Percentiles rank a stretch among this genome's conserved stretches.
Evolutionary conservation across 805 yeast species (phyloP).

Genomic region (Starmerella tilneyi): DNA sequence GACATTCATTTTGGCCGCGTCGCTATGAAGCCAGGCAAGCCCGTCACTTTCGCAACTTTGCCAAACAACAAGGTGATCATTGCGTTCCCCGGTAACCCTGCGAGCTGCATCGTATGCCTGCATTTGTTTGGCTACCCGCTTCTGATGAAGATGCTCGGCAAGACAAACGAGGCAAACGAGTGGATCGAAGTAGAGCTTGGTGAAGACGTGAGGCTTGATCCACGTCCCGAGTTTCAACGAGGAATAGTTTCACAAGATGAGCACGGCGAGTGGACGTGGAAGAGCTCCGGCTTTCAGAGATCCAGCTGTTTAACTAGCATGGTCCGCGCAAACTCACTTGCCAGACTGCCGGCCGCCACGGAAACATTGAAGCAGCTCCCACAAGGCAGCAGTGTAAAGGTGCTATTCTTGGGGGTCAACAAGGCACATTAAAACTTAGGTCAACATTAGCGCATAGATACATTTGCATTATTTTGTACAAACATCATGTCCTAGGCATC

Average conservation of each 20-base stretch:
- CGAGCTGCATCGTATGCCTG: constrained; percentile 42
- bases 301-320: constrained; percentile 42
- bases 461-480: too few relatives aligned
- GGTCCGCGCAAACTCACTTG: constrained; percentile 39
- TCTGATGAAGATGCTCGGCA: constrained; percentile 35
- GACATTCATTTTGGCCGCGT: constrained; percentile 45
- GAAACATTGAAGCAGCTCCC: constrained; percentile 6
- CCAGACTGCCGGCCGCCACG: constrained; percentile 35
- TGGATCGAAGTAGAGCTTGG: constrained; percentile 33
- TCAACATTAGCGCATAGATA: too few relatives aligned
- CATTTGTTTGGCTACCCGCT: constrained; percentile 40
- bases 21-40: constrained; percentile 52
- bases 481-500: too few relatives aligned
- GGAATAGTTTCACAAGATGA: constrained; percentile 31
- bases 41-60: constrained; percentile 46
- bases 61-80: constrained; percentile 33
- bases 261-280: constrained; percentile 31
- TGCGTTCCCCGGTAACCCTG: constrained; percentile 51
- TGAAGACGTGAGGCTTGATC: constrained; percentile 34
- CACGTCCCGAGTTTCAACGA: constrained; percentile 46
- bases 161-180: constrained; percentile 28
- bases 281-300: constrained; percentile 43
- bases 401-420: constrained; percentile 15
- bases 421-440: background rate
- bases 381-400: constrained; percentile 21